Conservation (phyloP, 768 basidiomycete species). For the Suillus brevipes region DNA sequence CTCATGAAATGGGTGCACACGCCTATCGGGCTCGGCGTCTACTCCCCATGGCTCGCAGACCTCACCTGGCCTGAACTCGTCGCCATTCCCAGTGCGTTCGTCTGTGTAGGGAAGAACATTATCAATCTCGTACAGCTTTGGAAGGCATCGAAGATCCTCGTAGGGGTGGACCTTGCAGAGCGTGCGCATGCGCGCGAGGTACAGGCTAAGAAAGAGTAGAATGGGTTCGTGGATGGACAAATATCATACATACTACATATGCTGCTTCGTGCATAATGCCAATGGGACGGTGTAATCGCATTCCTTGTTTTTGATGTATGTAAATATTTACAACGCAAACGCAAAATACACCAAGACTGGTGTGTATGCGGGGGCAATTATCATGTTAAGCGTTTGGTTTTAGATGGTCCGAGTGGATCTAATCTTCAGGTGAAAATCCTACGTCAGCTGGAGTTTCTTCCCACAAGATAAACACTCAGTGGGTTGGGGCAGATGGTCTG, state of each 20-base stretch:
- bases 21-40: conserved; percentile 55
- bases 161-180: conserved; percentile 90
- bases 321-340: background rate
- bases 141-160: conserved; percentile 95
- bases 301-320: conserved; percentile 9
- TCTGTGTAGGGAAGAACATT: conserved; percentile 82
- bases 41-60: conserved; percentile 15
- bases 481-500: background rate
- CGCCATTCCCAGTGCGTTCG: conserved; percentile 59
- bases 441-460: background rate
- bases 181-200: conserved; percentile 60
- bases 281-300: conserved; percentile 12
- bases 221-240: conserved; percentile 4
- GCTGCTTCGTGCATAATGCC: conserved; percentile 11
- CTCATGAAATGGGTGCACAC: conserved; percentile 81
- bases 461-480: background rate
- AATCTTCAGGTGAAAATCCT: background rate
- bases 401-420: background rate
- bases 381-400: background rate
- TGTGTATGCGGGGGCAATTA: background rate
- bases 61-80: conserved; percentile 79
- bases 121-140: conserved; percentile 96
- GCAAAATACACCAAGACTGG: background rate
- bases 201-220: conserved; percentile 26
- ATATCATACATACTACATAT: conserved; percentile 11